These are phyloP conservation scores for Phytopythium cucurbitacearum DNA, from an alignment of 352 stramenopile species.

Conservation along the genomic window DNA sequence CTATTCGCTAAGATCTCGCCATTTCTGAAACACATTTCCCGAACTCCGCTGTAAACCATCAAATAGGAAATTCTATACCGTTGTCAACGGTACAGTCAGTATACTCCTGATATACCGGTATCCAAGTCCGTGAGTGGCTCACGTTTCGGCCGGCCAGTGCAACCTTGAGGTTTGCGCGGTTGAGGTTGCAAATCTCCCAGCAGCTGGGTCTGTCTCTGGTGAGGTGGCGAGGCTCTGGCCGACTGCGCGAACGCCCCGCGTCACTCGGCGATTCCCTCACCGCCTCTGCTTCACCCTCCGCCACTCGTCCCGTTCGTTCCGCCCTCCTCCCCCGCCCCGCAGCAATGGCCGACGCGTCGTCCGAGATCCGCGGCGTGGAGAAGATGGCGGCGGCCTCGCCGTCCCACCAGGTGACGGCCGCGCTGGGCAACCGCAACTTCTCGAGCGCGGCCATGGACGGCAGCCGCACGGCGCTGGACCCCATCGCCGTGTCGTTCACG, in stretches of 20 bases:
- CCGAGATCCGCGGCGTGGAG: too few species aligned
- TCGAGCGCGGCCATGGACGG: constrained; percentile 22
- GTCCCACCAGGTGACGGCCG: not conserved
- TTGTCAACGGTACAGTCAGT: not conserved
- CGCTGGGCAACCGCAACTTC: constrained; percentile 16
- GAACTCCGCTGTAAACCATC: too few species aligned
- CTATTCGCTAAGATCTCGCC: too few species aligned
- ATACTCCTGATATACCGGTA: not conserved
- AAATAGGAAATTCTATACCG: not conserved
- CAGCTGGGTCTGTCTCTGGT: constrained; percentile 6
- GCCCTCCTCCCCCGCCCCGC: not conserved
- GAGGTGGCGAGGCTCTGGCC: not conserved
- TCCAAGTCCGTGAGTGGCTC: not conserved
- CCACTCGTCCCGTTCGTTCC: not conserved
- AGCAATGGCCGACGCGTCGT: not conserved
- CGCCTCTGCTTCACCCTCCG: not conserved
- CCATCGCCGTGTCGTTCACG: constrained; percentile 25
- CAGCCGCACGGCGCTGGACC: constrained; percentile 22
- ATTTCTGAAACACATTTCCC: too few species aligned
- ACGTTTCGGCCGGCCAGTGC: not conserved
- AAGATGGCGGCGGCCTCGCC: not conserved
- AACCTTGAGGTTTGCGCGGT: constrained; percentile 6
- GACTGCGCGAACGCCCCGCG: too few species aligned
- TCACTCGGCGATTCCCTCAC: not conserved
- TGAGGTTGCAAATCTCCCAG: not conserved